These are phyloP conservation scores for Lactarius psammicola DNA, from an alignment of 768 basidiomycete genomes.

Conservation along the genomic window DNA sequence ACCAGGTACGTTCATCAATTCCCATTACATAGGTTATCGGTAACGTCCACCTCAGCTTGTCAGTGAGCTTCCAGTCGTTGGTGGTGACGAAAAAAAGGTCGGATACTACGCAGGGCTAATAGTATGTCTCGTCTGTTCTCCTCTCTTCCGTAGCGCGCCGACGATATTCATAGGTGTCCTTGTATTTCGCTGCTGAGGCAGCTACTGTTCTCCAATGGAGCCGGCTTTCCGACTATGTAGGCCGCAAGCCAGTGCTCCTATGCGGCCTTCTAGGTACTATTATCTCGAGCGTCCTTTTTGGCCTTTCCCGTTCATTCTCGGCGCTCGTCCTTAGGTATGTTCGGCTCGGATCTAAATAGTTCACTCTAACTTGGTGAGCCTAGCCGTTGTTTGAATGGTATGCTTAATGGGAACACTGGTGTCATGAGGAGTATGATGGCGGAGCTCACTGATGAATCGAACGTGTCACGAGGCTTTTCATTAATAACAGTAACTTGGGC, in stretches of 20 bases:
- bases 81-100: slow-evolving; percentile 41
- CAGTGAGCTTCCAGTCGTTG: slow-evolving; percentile 42
- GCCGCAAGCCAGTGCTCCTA: slow-evolving; percentile 49
- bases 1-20: slow-evolving; percentile 35
- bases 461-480: too few relatives aligned
- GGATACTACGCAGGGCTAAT: slow-evolving; percentile 41
- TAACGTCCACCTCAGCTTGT: slow-evolving; percentile 37
- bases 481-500: too few relatives aligned
- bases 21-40: neutral
- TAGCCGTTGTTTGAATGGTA: slow-evolving; percentile 32
- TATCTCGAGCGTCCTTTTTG: slow-evolving; percentile 38
- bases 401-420: too few relatives aligned
- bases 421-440: too few relatives aligned
- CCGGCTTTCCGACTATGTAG: slow-evolving; percentile 46
- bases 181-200: slow-evolving; percentile 47
- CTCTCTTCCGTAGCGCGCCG: neutral
- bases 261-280: slow-evolving; percentile 37
- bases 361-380: too few relatives aligned
- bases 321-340: slow-evolving; percentile 34
- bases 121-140: slow-evolving; percentile 35
- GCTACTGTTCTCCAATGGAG: slow-evolving; percentile 48
- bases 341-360: neutral
- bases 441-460: too few relatives aligned
- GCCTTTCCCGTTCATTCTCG: slow-evolving; percentile 38
- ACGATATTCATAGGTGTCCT: slow-evolving; percentile 39